Conservation (phyloP, 78 protist genomes). For the Dictyostelium brefeldianum region DNA sequence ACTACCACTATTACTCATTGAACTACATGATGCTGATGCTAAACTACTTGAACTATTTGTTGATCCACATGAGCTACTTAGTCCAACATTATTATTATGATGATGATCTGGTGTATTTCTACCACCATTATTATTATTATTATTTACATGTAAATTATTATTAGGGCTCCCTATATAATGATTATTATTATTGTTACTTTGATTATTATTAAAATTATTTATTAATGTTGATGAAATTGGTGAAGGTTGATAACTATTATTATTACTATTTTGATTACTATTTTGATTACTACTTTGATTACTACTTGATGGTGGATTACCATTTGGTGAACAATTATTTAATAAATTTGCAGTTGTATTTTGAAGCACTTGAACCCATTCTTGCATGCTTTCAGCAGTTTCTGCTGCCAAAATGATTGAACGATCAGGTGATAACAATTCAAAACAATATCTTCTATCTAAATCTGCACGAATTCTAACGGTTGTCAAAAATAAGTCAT, state of each 20-base stretch:
- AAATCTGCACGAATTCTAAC: slow-evolving; percentile 66
- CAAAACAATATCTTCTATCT: slow-evolving; percentile 81
- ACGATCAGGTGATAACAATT: slow-evolving; percentile 78
- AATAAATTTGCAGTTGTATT: slow-evolving; percentile 76
- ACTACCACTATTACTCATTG: slow-evolving; percentile 5
- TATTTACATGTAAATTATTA: background rate
- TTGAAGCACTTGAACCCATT: slow-evolving; percentile 81
- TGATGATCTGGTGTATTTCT: background rate
- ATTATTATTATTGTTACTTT: background rate
- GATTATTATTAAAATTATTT: slow-evolving; percentile 17
- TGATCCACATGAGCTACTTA: slow-evolving; percentile 25
- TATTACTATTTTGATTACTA: background rate
- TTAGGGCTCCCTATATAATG: too few relatives aligned
- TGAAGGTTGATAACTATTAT: background rate
- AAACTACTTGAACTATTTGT: slow-evolving; percentile 11
- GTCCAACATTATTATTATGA: background rate
- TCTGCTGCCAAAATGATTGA: slow-evolving; percentile 74
- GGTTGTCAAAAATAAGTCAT: slow-evolving; percentile 63
- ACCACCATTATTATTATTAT: background rate
- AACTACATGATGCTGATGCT: background rate
- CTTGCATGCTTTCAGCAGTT: slow-evolving; percentile 72
- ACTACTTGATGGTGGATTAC: slow-evolving; percentile 4
- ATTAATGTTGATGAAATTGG: background rate
- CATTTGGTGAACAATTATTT: slow-evolving; percentile 66
- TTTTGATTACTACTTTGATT: background rate